These are phyloP conservation scores for Paraleonurus japonicus DNA, from an alignment of 257 asterid genomes.

Conservation along the genomic window DNA sequence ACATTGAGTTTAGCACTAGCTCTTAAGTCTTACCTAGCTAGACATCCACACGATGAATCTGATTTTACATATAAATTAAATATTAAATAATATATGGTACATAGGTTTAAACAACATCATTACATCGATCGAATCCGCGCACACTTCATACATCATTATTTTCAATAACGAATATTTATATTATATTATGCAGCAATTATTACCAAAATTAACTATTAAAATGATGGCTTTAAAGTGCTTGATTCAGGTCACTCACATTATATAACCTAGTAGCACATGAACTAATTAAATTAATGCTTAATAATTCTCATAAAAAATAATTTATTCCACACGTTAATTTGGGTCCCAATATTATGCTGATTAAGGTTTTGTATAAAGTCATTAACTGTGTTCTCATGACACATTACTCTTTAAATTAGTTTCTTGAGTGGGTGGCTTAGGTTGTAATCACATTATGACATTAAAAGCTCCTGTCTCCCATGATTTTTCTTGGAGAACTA, in stretches of 20 bases:
- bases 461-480: not conserved
- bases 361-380: constrained; percentile 35
- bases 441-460: not conserved
- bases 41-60: too few relatives aligned
- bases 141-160: not conserved
- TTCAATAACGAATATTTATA: not conserved
- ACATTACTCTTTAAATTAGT: not conserved
- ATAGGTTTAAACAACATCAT: too few relatives aligned
- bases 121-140: not conserved
- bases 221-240: not conserved
- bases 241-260: not conserved
- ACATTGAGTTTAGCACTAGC: too few relatives aligned
- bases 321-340: constrained; percentile 27
- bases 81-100: too few relatives aligned
- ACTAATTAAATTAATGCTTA: constrained; percentile 16
- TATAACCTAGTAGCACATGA: constrained; percentile 16
- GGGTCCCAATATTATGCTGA: constrained; percentile 39
- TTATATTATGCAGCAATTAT: constrained; percentile 12
- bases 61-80: too few relatives aligned
- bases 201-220: not conserved
- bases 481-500: not conserved
- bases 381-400: constrained; percentile 13
- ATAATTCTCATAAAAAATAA: constrained; percentile 10
- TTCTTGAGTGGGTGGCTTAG: constrained; percentile 15
- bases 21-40: too few relatives aligned